These are phyloP conservation scores for Capsella rubella DNA, from an alignment of 441 rosid species.

Conservation along the genomic window DNA sequence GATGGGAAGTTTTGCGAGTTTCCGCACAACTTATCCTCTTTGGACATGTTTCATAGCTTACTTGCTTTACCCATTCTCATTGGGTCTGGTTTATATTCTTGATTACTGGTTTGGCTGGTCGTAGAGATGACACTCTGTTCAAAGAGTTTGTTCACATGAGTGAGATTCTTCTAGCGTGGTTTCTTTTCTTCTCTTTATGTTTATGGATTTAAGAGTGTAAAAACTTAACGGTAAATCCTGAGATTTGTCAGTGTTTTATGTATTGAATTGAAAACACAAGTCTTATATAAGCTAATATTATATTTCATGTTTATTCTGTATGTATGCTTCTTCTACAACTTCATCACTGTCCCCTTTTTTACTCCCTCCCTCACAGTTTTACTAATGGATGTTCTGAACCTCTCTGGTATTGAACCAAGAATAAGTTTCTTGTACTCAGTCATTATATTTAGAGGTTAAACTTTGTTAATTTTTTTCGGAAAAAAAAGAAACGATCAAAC, in stretches of 20 bases:
- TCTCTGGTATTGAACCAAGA: neutral
- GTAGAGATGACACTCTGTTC: conserved; percentile 39
- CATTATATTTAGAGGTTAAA: too few relatives aligned
- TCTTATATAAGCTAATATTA: conserved; percentile 26
- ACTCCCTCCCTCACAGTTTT: too few relatives aligned
- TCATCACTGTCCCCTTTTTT: neutral
- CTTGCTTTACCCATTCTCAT: conserved; percentile 77
- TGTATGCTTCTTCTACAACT: neutral
- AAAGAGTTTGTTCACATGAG: conserved; percentile 27
- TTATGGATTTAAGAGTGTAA: conserved; percentile 28
- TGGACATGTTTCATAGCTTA: conserved; percentile 82
- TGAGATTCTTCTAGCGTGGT: conserved; percentile 17
- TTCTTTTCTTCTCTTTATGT: neutral
- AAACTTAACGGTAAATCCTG: conserved; percentile 10
- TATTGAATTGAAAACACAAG: conserved; percentile 8
- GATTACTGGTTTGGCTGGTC: conserved; percentile 85
- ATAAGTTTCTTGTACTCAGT: neutral
- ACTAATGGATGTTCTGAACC: too few relatives aligned
- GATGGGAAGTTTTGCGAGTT: conserved; percentile 81
- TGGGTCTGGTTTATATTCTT: conserved; percentile 82
- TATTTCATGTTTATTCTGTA: conserved; percentile 15
- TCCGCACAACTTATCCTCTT: conserved; percentile 80
- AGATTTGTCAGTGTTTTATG: conserved; percentile 26
- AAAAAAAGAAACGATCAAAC: too few relatives aligned
- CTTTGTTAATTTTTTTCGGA: too few relatives aligned